Percentiles rank a stretch among this genome's conserved stretches.
phyloP scores from a whole-genome alignment of 2,329 filamentous ascomycete species.

The Cladophialophora yegresii region DNA sequence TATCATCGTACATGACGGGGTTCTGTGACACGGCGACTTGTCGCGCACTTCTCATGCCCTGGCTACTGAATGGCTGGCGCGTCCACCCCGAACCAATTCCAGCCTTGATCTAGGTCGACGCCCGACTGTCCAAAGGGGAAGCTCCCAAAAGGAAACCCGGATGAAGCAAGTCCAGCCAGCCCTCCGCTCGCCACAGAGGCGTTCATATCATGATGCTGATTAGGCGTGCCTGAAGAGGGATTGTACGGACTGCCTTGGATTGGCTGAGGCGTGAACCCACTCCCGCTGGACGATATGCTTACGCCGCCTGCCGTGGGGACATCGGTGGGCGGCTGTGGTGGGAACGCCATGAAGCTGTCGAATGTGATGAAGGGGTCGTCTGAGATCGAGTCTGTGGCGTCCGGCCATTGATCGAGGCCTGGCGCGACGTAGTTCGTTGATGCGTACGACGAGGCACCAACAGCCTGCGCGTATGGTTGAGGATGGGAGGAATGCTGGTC shows the following conservation, averaged over 20 bases:
- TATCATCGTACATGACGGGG: not conserved
- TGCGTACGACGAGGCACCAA: conserved; percentile 22
- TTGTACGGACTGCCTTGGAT: conserved; percentile 23
- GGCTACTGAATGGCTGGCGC: conserved; percentile 27
- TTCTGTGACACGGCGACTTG: not conserved
- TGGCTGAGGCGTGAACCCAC: conserved; percentile 28
- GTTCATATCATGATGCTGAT: conserved; percentile 20
- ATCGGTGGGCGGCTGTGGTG: conserved; percentile 26
- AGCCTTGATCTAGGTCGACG: conserved; percentile 45
- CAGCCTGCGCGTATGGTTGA: conserved; percentile 9
- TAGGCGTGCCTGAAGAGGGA: conserved; percentile 5
- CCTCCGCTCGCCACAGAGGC: conserved; percentile 8
- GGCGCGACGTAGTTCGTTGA: conserved; percentile 25
- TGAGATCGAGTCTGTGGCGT: conserved; percentile 5
- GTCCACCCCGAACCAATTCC: conserved; percentile 44
- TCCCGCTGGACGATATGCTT: conserved; percentile 15
- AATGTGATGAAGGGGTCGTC: conserved; percentile 37
- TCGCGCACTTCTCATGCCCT: not conserved
- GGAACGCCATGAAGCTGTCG: conserved; percentile 37
- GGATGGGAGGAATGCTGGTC: conserved; percentile 12
- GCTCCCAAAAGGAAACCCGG: conserved; percentile 26
- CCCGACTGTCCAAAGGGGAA: conserved; percentile 32
- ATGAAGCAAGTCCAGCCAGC: conserved; percentile 5
- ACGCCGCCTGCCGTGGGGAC: conserved; percentile 24
- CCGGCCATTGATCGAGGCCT: conserved; percentile 29